These are phyloP conservation scores for Starmerella floris DNA, from an alignment of 805 yeast genomes.

Conservation along the genomic window DNA sequence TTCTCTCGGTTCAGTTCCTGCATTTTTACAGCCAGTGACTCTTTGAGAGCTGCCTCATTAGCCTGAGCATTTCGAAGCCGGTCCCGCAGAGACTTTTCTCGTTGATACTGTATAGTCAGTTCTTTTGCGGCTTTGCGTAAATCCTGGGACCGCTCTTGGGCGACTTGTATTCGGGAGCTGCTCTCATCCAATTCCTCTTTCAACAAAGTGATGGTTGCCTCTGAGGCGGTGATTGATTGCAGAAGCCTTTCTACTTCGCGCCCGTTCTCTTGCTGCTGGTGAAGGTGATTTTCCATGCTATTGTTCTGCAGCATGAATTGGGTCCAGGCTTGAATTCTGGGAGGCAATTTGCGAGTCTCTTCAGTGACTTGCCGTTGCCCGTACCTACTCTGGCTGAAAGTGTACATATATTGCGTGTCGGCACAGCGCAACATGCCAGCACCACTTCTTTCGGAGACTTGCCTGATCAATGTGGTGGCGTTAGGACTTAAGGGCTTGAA, in stretches of 20 bases:
- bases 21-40: background rate
- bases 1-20: background rate
- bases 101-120: background rate
- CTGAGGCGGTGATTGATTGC: background rate
- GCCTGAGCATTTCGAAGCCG: background rate
- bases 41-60: background rate
- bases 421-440: background rate
- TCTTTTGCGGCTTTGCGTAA: background rate
- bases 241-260: background rate
- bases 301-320: constrained; percentile 6
- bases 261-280: background rate
- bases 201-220: background rate
- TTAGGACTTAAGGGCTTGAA: background rate
- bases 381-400: constrained; percentile 4
- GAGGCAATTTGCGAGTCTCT: background rate
- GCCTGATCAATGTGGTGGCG: background rate
- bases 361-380: constrained; percentile 7
- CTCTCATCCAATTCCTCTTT: background rate
- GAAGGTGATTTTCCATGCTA: background rate
- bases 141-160: background rate
- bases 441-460: background rate
- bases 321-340: background rate
- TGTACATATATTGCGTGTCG: constrained; percentile 1
- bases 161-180: background rate
- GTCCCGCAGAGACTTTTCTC: background rate